A percentile compares a stretch with the other conserved stretches of the same genome.
phyloP scores from a whole-genome alignment of 306 rosid genomes.

The Acacia crassicarpa region DNA sequence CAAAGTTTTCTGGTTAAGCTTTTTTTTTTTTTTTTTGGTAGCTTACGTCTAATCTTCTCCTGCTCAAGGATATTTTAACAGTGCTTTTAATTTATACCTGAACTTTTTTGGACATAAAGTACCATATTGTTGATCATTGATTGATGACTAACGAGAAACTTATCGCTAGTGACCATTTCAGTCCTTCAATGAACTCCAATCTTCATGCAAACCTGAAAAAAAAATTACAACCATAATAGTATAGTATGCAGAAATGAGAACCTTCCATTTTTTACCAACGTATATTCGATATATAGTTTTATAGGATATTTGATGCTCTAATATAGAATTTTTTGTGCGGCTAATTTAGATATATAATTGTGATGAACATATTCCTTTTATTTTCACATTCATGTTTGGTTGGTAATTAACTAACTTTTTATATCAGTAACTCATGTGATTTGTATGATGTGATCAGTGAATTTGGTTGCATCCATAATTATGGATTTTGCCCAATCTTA shows the following conservation, averaged over 20 bases:
- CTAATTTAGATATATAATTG: background rate
- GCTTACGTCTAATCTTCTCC: background rate
- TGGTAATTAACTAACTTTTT: background rate
- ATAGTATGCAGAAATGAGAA: background rate
- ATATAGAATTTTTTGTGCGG: background rate
- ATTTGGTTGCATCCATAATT: background rate
- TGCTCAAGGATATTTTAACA: background rate
- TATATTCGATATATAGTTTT: background rate
- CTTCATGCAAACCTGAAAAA: background rate
- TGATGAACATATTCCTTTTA: background rate
- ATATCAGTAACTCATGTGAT: background rate
- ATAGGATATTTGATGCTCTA: background rate
- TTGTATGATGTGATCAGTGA: background rate
- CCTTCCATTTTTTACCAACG: background rate
- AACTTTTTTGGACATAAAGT: background rate
- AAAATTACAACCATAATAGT: background rate
- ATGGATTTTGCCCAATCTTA: background rate
- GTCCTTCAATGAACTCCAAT: background rate
- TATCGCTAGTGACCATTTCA: background rate
- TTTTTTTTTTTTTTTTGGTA: background rate
- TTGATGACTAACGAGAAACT: background rate
- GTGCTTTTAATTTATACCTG: background rate
- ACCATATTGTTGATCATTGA: background rate
- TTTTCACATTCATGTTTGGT: background rate
- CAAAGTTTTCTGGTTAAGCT: slow-evolving; percentile 4